Evolutionary conservation across 352 stramenopile genomes (phyloP), one percentile per base, ranked within the genome.

Genomic region (Phytophthora citricola): DNA sequence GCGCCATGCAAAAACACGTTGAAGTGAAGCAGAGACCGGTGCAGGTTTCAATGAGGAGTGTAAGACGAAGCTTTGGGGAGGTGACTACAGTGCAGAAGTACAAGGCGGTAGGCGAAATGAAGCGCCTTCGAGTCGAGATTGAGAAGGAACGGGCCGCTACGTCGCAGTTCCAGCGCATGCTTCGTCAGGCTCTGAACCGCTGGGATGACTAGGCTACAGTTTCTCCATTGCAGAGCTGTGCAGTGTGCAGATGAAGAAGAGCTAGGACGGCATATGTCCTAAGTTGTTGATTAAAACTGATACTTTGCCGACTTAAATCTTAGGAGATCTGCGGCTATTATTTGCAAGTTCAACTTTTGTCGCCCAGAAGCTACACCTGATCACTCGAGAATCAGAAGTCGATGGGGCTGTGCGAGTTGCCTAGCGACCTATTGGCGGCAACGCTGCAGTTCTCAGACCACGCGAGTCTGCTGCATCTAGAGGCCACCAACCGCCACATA

Each of bases 91-190:
- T 61, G 52, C 67, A 69, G 58, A 53, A 73, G 55, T 71, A 74
- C 31, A 68, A 61, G 24, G 63, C 56, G 0, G 58, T 72, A 34
- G 62, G 65, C 17, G 66, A 71, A 43, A 60, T 89, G 54, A 81
- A 83, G 53, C 51, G 66, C 24, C 79, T 93, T 4, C 72, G 76
- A 38, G 58, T 83, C 1, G 76, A 86, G 53, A 87, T 92, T 43
- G 65, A 81, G 15, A 83, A 73, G 27, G 81, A 93, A 27, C 71
- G 66, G 17, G 74, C 65, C 3, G 74, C 76, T 4, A 66, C 79
- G 1, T 74, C 78, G 3, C 71, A 76, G 29, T 93, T 80, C 63
- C 77, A 90, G 56, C 79, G 79, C 44, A 83, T 89, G 69, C 71
- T 93, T 8, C 78, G 71, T 7, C 78, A 76, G 27, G 83, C 89